Evolutionary conservation across 306 rosid species (phyloP).

Genomic region (Prunus davidiana): DNA sequence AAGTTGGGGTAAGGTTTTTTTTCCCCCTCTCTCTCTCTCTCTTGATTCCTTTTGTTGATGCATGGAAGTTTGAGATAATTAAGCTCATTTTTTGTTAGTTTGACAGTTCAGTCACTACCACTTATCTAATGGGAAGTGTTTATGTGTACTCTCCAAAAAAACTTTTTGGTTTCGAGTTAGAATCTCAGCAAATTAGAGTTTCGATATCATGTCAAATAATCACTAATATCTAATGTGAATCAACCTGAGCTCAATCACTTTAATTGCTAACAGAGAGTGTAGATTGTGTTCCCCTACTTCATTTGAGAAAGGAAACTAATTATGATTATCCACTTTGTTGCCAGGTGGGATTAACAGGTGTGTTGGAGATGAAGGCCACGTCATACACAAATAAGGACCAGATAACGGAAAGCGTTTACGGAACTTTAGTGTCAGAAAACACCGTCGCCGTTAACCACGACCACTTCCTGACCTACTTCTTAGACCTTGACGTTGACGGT

Average conservation of each 20-base stretch:
- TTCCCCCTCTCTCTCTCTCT: neutral
- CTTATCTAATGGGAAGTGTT: neutral
- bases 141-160: neutral
- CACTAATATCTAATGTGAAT: too few species aligned
- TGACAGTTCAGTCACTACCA: neutral
- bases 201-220: too few species aligned
- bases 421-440: constrained; percentile 65
- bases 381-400: constrained; percentile 38
- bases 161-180: neutral
- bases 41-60: neutral
- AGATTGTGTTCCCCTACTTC: too few species aligned
- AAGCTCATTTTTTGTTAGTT: neutral
- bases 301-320: neutral
- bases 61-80: neutral
- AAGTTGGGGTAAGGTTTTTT: constrained; percentile 62
- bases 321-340: neutral
- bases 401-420: constrained; percentile 41
- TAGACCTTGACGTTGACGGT: constrained; percentile 80
- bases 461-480: constrained; percentile 64
- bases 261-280: too few species aligned
- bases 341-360: constrained; percentile 81
- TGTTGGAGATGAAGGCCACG: constrained; percentile 59
- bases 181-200: too few species aligned
- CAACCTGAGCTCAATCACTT: too few species aligned
- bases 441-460: constrained; percentile 70